Percentiles rank a stretch among this genome's conserved stretches.
Evolutionary conservation across 352 stramenopile species (phyloP).

Genomic region (Pythium volutum): DNA sequence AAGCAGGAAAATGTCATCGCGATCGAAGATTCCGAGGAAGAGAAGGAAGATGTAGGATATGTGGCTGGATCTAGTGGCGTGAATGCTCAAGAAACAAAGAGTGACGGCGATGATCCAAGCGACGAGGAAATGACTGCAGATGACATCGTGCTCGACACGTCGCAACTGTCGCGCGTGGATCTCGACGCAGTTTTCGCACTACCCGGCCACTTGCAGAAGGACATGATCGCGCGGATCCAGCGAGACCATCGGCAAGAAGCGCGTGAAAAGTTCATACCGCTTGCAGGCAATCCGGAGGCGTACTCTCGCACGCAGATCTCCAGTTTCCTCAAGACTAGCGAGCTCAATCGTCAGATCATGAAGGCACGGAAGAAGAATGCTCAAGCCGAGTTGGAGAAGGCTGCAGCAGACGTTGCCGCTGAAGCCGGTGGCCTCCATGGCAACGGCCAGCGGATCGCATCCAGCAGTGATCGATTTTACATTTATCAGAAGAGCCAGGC

Average conservation of each 20-base stretch:
- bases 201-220: constrained; percentile 86
- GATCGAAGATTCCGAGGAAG: constrained; percentile 23
- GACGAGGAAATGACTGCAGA: constrained; percentile 47
- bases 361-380: constrained; percentile 53
- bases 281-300: constrained; percentile 91
- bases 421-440: constrained; percentile 17
- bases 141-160: constrained; percentile 62
- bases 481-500: constrained; percentile 53
- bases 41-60: constrained; percentile 1
- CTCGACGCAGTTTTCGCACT: constrained; percentile 88
- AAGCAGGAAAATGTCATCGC: constrained; percentile 16
- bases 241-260: constrained; percentile 85
- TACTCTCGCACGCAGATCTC: constrained; percentile 95
- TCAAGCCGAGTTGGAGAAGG: constrained; percentile 44
- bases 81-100: constrained; percentile 20
- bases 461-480: constrained; percentile 65
- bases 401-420: constrained; percentile 19
- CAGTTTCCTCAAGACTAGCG: constrained; percentile 92
- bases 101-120: constrained; percentile 10
- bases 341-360: constrained; percentile 86
- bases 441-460: constrained; percentile 79
- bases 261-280: constrained; percentile 94
- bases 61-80: neutral
- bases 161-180: constrained; percentile 63
- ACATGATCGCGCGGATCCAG: constrained; percentile 90